Evolutionary conservation across 805 yeast genomes (phyloP).

Genomic region (Wickerhamiella parazyma): DNA sequence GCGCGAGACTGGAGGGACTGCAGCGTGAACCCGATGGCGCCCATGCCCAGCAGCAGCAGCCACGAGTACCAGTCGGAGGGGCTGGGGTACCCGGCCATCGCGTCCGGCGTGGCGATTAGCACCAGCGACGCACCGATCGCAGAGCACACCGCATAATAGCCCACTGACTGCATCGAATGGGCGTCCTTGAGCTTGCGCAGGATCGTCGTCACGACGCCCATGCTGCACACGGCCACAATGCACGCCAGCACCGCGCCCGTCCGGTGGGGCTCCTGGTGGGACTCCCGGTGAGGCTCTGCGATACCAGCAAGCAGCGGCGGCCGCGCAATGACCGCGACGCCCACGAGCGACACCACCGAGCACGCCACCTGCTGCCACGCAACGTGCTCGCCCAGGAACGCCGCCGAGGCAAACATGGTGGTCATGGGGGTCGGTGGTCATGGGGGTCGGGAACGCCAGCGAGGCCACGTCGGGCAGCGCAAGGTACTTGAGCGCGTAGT

Average conservation of each 20-base stretch:
- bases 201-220: conserved; percentile 17
- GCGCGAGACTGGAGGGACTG: conserved; percentile 73
- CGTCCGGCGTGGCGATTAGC: conserved; percentile 31
- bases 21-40: conserved; percentile 68
- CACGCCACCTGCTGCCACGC: conserved; percentile 55
- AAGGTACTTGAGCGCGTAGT: conserved; percentile 58
- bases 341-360: conserved; percentile 51
- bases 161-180: conserved; percentile 68
- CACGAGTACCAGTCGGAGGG: neutral
- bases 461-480: conserved; percentile 72
- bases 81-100: neutral
- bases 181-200: conserved; percentile 59
- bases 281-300: neutral
- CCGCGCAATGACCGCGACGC: conserved; percentile 69
- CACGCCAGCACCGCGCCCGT: neutral
- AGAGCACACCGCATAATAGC: conserved; percentile 55
- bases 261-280: neutral
- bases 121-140: conserved; percentile 40
- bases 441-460: conserved; percentile 68
- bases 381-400: conserved; percentile 51
- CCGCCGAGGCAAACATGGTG: conserved; percentile 61
- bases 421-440: conserved; percentile 62
- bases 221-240: neutral
- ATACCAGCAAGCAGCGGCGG: conserved; percentile 68
- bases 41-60: conserved; percentile 40